These are phyloP conservation scores for Colletotrichum sublineola DNA, from an alignment of 2,329 filamentous ascomycete genomes.

Conservation along the genomic window DNA sequence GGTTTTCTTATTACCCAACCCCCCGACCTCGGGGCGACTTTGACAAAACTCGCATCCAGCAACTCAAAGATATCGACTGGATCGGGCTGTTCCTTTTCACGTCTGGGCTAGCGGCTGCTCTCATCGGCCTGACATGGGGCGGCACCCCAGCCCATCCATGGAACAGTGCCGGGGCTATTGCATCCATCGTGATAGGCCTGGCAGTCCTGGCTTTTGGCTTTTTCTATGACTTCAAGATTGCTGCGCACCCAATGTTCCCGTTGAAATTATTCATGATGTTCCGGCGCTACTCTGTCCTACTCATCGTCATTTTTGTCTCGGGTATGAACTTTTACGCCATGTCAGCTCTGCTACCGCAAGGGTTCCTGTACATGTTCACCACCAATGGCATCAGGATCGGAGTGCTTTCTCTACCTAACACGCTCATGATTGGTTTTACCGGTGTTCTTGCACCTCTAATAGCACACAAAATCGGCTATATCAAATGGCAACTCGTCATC, in stretches of 20 bases:
- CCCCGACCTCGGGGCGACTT: constrained; percentile 47
- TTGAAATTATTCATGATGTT: constrained; percentile 47
- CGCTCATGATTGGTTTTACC: constrained; percentile 30
- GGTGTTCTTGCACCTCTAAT: constrained; percentile 47
- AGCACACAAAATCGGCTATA: constrained; percentile 50
- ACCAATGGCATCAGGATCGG: constrained; percentile 49
- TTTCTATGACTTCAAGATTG: constrained; percentile 45
- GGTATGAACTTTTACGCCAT: constrained; percentile 50
- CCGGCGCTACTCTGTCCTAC: constrained; percentile 49
- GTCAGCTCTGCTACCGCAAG: constrained; percentile 48
- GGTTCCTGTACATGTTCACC: constrained; percentile 50
- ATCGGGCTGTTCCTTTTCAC: constrained; percentile 46
- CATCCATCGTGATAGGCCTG: constrained; percentile 44
- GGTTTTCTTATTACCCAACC: constrained; percentile 47
- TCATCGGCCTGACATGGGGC: constrained; percentile 45
- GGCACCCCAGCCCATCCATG: constrained; percentile 35
- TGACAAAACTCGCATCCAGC: constrained; percentile 48
- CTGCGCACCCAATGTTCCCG: constrained; percentile 47
- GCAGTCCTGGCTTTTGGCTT: constrained; percentile 43
- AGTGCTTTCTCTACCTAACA: constrained; percentile 29
- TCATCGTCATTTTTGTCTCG: constrained; percentile 50
- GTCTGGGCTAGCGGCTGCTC: constrained; percentile 43
- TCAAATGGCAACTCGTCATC: constrained; percentile 49
- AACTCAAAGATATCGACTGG: constrained; percentile 50
- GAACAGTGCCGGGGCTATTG: constrained; percentile 39